Evolutionary conservation across 768 basidiomycete species (phyloP).

Genomic region (Daedaleopsis nitida): DNA sequence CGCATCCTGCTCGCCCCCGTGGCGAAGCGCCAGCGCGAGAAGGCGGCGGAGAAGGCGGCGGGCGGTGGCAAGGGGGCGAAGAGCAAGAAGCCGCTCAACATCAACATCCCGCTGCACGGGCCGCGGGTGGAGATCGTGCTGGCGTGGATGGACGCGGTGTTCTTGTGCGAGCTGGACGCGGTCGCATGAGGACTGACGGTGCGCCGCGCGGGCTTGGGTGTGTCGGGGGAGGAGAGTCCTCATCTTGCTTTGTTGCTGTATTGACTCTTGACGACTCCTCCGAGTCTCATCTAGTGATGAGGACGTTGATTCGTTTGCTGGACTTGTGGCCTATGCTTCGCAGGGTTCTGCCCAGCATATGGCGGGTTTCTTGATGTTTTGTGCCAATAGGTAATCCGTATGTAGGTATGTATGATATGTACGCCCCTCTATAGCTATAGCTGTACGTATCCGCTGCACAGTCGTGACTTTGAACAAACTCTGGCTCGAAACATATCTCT

Average conservation of each 20-base stretch:
- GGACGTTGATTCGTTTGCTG: no score
- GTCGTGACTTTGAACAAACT: no score
- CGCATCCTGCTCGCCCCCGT: constrained; percentile 79
- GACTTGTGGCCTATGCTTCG: no score
- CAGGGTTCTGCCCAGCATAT: no score
- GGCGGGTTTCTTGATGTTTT: background rate
- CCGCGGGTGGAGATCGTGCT: constrained; percentile 84
- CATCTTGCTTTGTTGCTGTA: no score
- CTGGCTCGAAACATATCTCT: no score
- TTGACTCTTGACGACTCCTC: no score
- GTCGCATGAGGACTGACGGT: constrained; percentile 24
- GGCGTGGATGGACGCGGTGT: constrained; percentile 84
- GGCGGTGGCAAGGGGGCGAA: constrained; percentile 31
- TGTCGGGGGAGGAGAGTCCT: no score
- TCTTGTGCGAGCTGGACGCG: constrained; percentile 70
- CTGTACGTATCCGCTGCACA: no score
- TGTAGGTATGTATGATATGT: background rate
- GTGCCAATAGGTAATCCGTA: background rate
- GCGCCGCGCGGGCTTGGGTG: no score
- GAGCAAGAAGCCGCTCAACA: constrained; percentile 57
- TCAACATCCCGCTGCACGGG: constrained; percentile 84
- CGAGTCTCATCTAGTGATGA: no score
- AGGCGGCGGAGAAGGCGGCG: constrained; percentile 52
- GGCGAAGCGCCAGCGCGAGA: constrained; percentile 59
- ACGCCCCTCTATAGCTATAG: no score